Percentiles rank a stretch among this genome's conserved stretches.
phyloP scores from a whole-genome alignment of 805 yeast species.

The Candida vaughaniae region DNA sequence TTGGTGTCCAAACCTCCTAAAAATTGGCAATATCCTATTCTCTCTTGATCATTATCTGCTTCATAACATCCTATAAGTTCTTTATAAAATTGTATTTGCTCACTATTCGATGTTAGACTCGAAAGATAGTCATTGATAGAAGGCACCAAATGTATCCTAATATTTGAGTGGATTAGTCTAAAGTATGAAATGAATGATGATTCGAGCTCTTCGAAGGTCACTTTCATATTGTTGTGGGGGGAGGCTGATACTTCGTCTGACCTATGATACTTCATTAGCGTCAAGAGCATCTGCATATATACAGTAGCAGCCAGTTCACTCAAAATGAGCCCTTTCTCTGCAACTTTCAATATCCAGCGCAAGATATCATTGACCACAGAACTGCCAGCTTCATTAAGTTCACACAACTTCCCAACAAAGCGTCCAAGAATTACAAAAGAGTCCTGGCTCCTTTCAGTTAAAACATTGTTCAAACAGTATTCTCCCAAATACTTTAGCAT shows the following conservation, averaged over 20 bases:
- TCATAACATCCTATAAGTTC: conserved; percentile 5
- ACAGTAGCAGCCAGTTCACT: conserved; percentile 4
- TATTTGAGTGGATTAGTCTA: conserved; percentile 4
- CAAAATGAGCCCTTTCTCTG: conserved; percentile 6
- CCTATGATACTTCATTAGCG: neutral
- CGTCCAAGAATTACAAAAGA: conserved; percentile 6
- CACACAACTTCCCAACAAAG: neutral
- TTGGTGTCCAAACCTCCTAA: conserved; percentile 6
- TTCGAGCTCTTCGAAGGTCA: neutral
- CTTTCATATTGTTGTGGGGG: too few species aligned
- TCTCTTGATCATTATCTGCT: neutral
- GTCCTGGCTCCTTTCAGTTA: conserved; percentile 12
- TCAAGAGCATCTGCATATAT: conserved; percentile 8
- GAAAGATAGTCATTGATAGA: conserved; percentile 7
- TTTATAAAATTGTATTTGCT: conserved; percentile 9
- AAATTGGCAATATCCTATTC: conserved; percentile 10
- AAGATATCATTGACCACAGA: conserved; percentile 7
- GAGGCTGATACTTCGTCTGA: too few species aligned
- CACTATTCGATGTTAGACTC: neutral
- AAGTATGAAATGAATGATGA: conserved; percentile 2
- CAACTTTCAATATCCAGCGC: conserved; percentile 11
- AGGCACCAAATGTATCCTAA: conserved; percentile 4
- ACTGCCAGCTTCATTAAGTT: neutral
- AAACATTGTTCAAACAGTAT: conserved; percentile 8
- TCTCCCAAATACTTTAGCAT: too few species aligned